A percentile compares a stretch with the other conserved stretches of the same genome.
Conservation (phyloP, 192 early-diverging fungal species). For the Podila minutissima region DNA sequence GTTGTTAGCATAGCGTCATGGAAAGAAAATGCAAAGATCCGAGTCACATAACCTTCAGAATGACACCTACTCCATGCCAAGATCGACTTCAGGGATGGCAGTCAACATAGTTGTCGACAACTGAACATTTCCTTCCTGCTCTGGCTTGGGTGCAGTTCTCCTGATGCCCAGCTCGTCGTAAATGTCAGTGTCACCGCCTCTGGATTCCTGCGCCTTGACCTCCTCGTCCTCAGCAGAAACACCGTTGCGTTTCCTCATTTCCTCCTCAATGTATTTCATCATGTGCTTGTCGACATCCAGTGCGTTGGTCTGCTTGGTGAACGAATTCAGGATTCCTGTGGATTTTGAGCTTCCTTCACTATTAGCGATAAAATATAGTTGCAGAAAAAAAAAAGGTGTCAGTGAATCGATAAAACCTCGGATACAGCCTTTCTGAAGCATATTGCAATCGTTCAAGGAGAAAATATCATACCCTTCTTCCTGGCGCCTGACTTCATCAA, state of each 20-base stretch:
- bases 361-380: conserved; percentile 3
- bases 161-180: conserved; percentile 43
- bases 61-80: conserved; percentile 77
- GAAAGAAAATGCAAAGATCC: not conserved
- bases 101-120: conserved; percentile 89
- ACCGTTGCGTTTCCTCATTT: conserved; percentile 71
- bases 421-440: not conserved
- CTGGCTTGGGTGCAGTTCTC: conserved; percentile 68
- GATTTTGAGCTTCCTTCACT: conserved; percentile 45
- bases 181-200: conserved; percentile 50
- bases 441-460: not conserved
- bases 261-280: conserved; percentile 87
- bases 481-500: conserved; percentile 49
- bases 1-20: too few species aligned
- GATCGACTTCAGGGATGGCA: conserved; percentile 91
- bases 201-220: conserved; percentile 29
- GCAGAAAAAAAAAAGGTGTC: not conserved
- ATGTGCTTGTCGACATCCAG: conserved; percentile 86
- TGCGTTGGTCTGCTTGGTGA: conserved; percentile 78
- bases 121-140: conserved; percentile 87
- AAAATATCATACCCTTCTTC: conserved; percentile 37
- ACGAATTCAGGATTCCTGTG: conserved; percentile 66
- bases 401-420: too few species aligned
- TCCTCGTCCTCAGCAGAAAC: conserved; percentile 23
- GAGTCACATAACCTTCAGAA: conserved; percentile 1